Evolutionary conservation across 352 stramenopile genomes (phyloP).

Genomic region (Phytophthora uliginosa): DNA sequence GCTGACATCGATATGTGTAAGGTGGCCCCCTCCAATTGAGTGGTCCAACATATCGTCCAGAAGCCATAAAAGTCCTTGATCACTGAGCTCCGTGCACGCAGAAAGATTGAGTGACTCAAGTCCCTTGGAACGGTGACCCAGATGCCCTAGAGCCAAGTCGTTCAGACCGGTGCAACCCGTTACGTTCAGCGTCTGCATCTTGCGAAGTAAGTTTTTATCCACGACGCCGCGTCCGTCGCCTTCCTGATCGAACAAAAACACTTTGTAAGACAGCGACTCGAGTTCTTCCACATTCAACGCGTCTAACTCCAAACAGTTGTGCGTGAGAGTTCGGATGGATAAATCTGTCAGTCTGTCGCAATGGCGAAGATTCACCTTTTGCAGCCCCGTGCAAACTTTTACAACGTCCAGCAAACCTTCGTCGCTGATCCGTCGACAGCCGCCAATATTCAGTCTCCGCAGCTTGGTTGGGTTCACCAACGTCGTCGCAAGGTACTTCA

Average conservation of each 20-base stretch:
- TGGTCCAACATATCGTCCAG: slow-evolving; percentile 77
- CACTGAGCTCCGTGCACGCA: slow-evolving; percentile 68
- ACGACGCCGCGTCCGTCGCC: slow-evolving; percentile 82
- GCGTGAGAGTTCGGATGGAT: slow-evolving; percentile 75
- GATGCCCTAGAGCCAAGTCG: slow-evolving; percentile 76
- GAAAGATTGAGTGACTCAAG: slow-evolving; percentile 67
- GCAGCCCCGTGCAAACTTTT: slow-evolving; percentile 64
- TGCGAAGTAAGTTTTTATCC: slow-evolving; percentile 80
- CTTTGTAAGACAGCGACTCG: slow-evolving; percentile 62
- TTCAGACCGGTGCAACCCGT: slow-evolving; percentile 78
- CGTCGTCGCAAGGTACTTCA: slow-evolving; percentile 67
- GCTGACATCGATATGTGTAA: slow-evolving; percentile 80
- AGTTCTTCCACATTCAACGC: slow-evolving; percentile 89
- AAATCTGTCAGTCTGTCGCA: slow-evolving; percentile 90
- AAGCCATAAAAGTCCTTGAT: slow-evolving; percentile 70
- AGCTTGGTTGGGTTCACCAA: slow-evolving; percentile 62
- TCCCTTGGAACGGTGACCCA: slow-evolving; percentile 66
- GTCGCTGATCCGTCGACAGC: slow-evolving; percentile 83
- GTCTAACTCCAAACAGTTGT: slow-evolving; percentile 89
- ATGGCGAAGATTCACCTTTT: slow-evolving; percentile 77
- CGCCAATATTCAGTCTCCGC: slow-evolving; percentile 74
- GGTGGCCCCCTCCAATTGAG: slow-evolving; percentile 42
- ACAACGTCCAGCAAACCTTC: slow-evolving; percentile 81
- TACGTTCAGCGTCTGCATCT: slow-evolving; percentile 72
- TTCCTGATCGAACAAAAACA: slow-evolving; percentile 90